Evolutionary conservation across 169 alveolate genomes (phyloP), one percentile per base, ranked within the genome.

Genomic region (Besnoitia besnoiti): DNA sequence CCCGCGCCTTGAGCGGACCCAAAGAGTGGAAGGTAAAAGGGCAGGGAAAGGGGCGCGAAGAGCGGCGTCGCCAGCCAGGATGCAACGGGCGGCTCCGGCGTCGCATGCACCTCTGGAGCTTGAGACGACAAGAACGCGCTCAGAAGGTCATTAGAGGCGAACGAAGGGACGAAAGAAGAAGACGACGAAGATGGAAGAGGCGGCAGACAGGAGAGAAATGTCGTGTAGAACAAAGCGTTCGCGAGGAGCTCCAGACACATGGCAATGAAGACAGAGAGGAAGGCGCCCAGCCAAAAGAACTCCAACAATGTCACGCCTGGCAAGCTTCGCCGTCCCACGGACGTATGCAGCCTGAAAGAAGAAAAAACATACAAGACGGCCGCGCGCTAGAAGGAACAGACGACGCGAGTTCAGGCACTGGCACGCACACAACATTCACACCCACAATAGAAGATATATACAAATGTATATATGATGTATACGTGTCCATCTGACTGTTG

Each of bases 231-330:
- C 2, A n/a, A 8, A 37, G 80, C 44, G 42, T 67, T 67, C 30
- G 46, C 39, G 21, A 35, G 0, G 24, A 67, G 80, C 44, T 67
- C 80, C 80, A 67, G 12, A 67, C 47, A 33, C 80, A 67, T 67
- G 46, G 80, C 80, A n/a, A 67, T n/a, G 10, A 1, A 30, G 0
- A 67, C 80, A 21, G 80, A 67, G 42, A 67, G 46, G 10, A 67
- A 67, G 24, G 80, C 80, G 39, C 80, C 80, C 2, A 67, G 42
- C 80, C 80, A 67, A 42, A 67, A 67, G 44, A 67, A 67, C 80
- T 67, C 80, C 80, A 35, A n/a, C 14, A 67, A 42, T 4, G 44
- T 16, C 44, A 30, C 44, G 10, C 47, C 80, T 0, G 80, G n/a
- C 2, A 67, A 5, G n/a, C 80, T 30, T 16, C 80, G 80, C 1